phyloP scores from a whole-genome alignment of 306 rosid species.

The Citrullus colocynthis region DNA sequence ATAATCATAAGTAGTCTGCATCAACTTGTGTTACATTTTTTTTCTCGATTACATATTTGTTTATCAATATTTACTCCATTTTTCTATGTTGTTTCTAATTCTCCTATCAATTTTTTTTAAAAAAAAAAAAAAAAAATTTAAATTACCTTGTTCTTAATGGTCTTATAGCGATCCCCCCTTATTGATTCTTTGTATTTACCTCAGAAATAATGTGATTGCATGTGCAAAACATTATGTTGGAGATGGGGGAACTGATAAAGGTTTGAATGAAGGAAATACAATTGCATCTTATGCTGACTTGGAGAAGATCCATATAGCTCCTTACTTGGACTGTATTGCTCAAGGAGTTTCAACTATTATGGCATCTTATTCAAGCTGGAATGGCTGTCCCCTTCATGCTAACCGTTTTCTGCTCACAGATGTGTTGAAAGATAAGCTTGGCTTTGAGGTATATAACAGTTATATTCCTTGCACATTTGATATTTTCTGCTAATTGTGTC shows the following conservation, averaged over 20 bases:
- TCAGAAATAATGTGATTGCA: conserved; percentile 71
- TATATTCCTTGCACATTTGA: not conserved
- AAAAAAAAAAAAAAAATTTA: no score
- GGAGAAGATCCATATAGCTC: conserved; percentile 74
- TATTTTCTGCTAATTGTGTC: not conserved
- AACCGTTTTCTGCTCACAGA: conserved; percentile 59
- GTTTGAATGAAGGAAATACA: conserved; percentile 74
- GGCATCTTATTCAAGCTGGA: conserved; percentile 90
- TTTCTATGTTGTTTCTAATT: no score
- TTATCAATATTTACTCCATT: no score
- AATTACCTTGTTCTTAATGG: not conserved
- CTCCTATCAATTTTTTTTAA: no score
- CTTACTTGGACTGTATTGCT: conserved; percentile 76
- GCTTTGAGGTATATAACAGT: conserved; percentile 47
- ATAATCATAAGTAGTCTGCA: no score
- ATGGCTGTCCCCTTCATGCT: conserved; percentile 49
- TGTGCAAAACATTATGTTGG: conserved; percentile 97
- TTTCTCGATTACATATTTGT: no score
- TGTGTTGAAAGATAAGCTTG: conserved; percentile 61
- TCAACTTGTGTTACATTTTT: no score
- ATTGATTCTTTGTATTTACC: not conserved
- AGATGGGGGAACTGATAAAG: conserved; percentile 81
- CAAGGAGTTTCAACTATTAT: conserved; percentile 75
- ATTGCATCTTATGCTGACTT: conserved; percentile 50
- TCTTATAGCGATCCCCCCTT: not conserved